Conservation (phyloP, 768 basidiomycete genomes). For the Termitomyces sp. region DNA sequence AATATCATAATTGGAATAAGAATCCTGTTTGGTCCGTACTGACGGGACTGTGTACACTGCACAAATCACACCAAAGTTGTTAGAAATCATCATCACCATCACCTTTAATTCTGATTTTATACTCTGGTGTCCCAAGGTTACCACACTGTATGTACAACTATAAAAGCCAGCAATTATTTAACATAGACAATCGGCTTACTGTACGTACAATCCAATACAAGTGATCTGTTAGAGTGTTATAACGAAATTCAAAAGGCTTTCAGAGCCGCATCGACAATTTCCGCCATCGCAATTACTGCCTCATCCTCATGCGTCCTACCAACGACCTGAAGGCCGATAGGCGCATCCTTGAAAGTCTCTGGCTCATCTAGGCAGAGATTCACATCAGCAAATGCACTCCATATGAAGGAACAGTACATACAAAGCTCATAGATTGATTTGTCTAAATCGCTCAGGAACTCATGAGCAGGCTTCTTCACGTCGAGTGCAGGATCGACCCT, state of each 20-base stretch:
- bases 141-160: no score
- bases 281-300: slow-evolving; percentile 63
- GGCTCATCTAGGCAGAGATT: slow-evolving; percentile 41
- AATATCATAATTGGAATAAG: no score
- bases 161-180: no score
- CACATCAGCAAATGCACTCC: neutral
- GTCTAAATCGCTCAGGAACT: neutral
- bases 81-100: no score
- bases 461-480: slow-evolving; percentile 21
- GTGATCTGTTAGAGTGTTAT: no score
- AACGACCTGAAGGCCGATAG: slow-evolving; percentile 61
- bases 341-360: slow-evolving; percentile 47
- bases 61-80: no score
- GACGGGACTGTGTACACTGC: no score
- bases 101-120: no score
- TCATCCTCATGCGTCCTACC: slow-evolving; percentile 74
- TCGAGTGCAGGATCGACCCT: slow-evolving; percentile 53
- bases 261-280: slow-evolving; percentile 50
- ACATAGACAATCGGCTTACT: no score
- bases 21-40: no score
- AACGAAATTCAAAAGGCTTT: slow-evolving; percentile 17
- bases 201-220: no score
- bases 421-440: neutral
- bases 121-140: no score
- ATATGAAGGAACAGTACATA: slow-evolving; percentile 11